These are phyloP conservation scores for Aegilops sharonensis DNA, from an alignment of 176 grass and related monocot genomes.

Conservation along the genomic window DNA sequence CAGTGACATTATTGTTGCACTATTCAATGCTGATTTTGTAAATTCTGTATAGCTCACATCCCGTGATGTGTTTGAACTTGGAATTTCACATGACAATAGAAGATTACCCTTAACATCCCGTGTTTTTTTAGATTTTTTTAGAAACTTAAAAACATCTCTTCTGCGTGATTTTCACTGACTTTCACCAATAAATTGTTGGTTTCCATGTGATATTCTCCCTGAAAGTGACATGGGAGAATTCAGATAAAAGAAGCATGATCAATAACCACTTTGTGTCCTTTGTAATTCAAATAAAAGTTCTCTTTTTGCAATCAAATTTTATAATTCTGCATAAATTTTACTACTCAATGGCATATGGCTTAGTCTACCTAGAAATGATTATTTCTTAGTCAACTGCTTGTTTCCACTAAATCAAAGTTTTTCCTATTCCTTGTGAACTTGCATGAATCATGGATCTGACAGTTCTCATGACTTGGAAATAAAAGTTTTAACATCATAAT, in stretches of 20 bases:
- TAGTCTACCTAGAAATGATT: neutral
- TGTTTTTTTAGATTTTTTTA: too few species aligned
- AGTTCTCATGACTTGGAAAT: neutral
- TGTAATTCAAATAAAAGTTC: neutral
- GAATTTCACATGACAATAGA: too few species aligned
- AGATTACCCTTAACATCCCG: too few species aligned
- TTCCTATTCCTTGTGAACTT: neutral
- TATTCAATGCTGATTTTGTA: too few species aligned
- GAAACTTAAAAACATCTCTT: too few species aligned
- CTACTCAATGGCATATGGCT: neutral
- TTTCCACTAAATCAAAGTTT: neutral
- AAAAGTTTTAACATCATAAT: too few species aligned
- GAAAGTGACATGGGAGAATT: neutral
- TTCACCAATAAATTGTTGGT: too few species aligned
- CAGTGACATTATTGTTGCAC: too few species aligned
- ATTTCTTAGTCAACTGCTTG: neutral
- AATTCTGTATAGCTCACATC: too few species aligned
- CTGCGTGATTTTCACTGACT: too few species aligned
- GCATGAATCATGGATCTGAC: neutral
- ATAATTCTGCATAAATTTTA: neutral
- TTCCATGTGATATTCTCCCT: too few species aligned
- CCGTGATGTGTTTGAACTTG: too few species aligned
- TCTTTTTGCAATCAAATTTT: neutral
- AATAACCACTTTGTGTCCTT: neutral
- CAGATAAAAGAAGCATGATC: neutral